Percentiles rank a stretch among this genome's conserved stretches.
Conservation (phyloP, 768 basidiomycete species). For the Russula lepida region DNA sequence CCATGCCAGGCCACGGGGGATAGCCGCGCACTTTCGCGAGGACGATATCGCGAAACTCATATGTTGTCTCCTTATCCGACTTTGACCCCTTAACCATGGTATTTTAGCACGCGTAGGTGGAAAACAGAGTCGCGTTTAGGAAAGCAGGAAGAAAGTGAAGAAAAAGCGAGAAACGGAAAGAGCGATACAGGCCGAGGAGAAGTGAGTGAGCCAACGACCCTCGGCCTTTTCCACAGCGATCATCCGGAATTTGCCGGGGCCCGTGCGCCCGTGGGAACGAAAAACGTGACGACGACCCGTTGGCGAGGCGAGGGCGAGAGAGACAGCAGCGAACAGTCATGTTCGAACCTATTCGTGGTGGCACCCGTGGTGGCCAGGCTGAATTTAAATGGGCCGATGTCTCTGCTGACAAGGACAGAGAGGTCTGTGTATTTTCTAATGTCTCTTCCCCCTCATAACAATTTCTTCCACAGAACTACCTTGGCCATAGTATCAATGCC, state of each 20-base stretch:
- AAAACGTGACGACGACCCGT: too few species aligned
- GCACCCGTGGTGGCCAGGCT: slow-evolving; percentile 86
- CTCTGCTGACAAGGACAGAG: slow-evolving; percentile 87
- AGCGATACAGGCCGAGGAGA: not conserved
- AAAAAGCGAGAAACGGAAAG: not conserved
- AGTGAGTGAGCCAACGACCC: not conserved
- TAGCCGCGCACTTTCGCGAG: slow-evolving; percentile 90
- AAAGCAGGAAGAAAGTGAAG: not conserved
- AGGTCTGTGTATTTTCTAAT: slow-evolving; percentile 39
- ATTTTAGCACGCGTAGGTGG: slow-evolving; percentile 15
- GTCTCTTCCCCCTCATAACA: not conserved
- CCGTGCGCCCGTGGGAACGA: slow-evolving; percentile 11
- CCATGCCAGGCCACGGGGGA: slow-evolving; percentile 93
- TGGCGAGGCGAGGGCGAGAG: too few species aligned
- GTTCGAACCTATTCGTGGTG: slow-evolving; percentile 82
- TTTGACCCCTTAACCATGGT: slow-evolving; percentile 33
- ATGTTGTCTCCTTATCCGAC: slow-evolving; percentile 36
- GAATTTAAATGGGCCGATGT: slow-evolving; percentile 91
- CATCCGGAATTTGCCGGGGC: slow-evolving; percentile 16
- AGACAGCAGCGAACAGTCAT: slow-evolving; percentile 32
- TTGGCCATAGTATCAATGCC: slow-evolving; percentile 91
- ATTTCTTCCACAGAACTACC: slow-evolving; percentile 59
- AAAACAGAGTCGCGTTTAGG: not conserved
- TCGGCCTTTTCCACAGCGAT: slow-evolving; percentile 11
- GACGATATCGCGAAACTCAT: slow-evolving; percentile 74